Percentiles rank a stretch among this genome's conserved stretches.
These are phyloP conservation scores for Xylaria longipes DNA, from an alignment of 495 filamentous ascomycete genomes.

Conservation along the genomic window DNA sequence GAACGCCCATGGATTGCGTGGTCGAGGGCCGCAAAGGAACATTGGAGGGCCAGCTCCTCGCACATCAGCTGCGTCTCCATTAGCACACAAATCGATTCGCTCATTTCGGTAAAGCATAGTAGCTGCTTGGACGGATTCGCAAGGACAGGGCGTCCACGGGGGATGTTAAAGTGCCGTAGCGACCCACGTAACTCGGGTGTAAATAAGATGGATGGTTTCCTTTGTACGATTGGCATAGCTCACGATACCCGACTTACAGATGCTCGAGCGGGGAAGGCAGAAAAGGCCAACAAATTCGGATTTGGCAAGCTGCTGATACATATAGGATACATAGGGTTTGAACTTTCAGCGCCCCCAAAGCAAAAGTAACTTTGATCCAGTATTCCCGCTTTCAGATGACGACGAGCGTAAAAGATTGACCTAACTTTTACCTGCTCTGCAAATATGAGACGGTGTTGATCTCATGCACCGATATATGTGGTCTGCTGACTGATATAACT, in stretches of 20 bases:
- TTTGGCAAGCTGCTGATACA: slow-evolving; percentile 7
- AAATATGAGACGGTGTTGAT: not conserved
- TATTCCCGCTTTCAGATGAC: not conserved
- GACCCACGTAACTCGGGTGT: not conserved
- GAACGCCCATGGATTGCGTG: slow-evolving; percentile 58
- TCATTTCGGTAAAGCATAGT: slow-evolving; percentile 52
- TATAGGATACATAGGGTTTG: slow-evolving; percentile 4
- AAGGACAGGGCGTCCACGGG: not conserved
- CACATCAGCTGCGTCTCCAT: slow-evolving; percentile 59
- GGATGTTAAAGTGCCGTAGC: not conserved
- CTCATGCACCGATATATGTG: not conserved
- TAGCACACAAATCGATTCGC: slow-evolving; percentile 72
- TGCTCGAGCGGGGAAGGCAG: slow-evolving; percentile 10
- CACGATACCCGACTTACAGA: slow-evolving; percentile 23
- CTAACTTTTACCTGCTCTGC: not conserved
- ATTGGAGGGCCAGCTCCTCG: slow-evolving; percentile 37
- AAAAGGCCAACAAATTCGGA: not conserved
- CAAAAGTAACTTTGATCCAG: not conserved
- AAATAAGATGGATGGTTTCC: slow-evolving; percentile 10
- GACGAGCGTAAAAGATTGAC: not conserved
- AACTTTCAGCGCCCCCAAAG: not conserved
- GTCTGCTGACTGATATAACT: not conserved
- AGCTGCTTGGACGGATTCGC: not conserved
- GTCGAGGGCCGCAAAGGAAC: slow-evolving; percentile 58
- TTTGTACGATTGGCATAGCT: slow-evolving; percentile 13